Percentiles rank a stretch among this genome's conserved stretches.
Evolutionary conservation across 179 eudicot species (phyloP).

Genomic region (Pouteria campechiana): DNA sequence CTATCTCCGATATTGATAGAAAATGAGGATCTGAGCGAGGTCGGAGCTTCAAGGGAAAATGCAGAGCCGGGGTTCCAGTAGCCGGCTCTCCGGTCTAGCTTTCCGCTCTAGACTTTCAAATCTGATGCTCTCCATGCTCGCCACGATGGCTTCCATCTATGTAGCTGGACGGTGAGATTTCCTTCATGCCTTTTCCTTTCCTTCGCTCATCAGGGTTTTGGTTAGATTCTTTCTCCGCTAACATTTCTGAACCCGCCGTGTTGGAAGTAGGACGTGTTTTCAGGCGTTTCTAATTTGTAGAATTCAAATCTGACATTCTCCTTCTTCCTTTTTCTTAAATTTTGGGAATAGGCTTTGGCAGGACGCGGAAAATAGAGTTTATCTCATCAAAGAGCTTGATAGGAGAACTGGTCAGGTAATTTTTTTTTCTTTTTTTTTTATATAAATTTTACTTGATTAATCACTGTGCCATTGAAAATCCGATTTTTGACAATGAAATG

Average conservation of each 20-base stretch:
- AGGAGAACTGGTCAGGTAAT: constrained; percentile 59
- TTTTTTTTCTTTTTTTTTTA: background rate
- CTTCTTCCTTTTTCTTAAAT: background rate
- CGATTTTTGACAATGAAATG: too few species aligned
- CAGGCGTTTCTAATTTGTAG: background rate
- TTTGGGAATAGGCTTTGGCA: constrained; percentile 62
- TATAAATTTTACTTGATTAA: too few species aligned
- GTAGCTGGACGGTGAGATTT: constrained; percentile 62
- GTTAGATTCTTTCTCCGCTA: background rate
- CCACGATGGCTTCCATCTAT: constrained; percentile 73
- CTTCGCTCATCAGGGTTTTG: background rate
- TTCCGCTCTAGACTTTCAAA: constrained; percentile 39
- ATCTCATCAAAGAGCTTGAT: constrained; percentile 57
- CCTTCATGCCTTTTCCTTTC: background rate
- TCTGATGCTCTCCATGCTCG: constrained; percentile 66
- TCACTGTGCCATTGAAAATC: too few species aligned
- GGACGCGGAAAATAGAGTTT: constrained; percentile 66
- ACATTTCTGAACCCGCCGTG: background rate
- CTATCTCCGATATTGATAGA: too few species aligned
- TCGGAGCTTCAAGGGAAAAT: too few species aligned
- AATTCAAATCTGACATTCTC: too few species aligned
- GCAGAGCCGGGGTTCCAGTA: constrained; percentile 48
- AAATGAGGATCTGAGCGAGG: too few species aligned
- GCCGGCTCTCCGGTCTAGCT: constrained; percentile 32
- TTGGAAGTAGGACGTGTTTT: background rate